Evolutionary conservation across 495 filamentous ascomycete species (phyloP).

Genomic region (Aspergillus conjunctus): DNA sequence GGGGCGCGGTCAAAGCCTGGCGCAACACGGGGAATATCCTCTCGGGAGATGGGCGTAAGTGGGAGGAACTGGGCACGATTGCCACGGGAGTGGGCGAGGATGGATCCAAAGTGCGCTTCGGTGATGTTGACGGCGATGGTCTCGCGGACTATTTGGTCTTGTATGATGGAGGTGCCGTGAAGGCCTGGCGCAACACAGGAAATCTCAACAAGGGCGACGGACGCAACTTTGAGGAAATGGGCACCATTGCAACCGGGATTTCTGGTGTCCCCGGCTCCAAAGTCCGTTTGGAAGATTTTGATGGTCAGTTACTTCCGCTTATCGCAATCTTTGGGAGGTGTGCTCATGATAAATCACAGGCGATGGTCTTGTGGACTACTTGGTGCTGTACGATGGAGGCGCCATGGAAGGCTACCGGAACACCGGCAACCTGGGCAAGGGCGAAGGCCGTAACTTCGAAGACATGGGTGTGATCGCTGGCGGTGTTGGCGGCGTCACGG

Average conservation of each 20-base stretch:
- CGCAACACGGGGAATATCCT: slow-evolving; percentile 6
- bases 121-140: neutral
- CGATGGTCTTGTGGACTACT: too few species aligned
- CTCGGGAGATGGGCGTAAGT: neutral
- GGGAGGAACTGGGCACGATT: neutral
- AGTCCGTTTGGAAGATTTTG: too few species aligned
- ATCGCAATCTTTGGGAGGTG: too few species aligned
- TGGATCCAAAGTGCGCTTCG: neutral
- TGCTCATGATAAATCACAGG: too few species aligned
- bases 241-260: neutral
- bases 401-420: too few species aligned
- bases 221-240: neutral
- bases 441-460: too few species aligned
- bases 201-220: neutral
- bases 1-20: slow-evolving; percentile 7
- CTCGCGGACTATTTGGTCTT: neutral
- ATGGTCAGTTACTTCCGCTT: too few species aligned
- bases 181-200: neutral
- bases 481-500: too few species aligned
- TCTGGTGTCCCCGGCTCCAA: too few species aligned
- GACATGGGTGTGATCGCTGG: too few species aligned
- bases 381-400: too few species aligned
- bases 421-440: too few species aligned
- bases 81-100: neutral
- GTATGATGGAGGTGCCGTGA: neutral